phyloP scores from a whole-genome alignment of 495 filamentous ascomycete species.

The Talaromyces trachyspermus region DNA sequence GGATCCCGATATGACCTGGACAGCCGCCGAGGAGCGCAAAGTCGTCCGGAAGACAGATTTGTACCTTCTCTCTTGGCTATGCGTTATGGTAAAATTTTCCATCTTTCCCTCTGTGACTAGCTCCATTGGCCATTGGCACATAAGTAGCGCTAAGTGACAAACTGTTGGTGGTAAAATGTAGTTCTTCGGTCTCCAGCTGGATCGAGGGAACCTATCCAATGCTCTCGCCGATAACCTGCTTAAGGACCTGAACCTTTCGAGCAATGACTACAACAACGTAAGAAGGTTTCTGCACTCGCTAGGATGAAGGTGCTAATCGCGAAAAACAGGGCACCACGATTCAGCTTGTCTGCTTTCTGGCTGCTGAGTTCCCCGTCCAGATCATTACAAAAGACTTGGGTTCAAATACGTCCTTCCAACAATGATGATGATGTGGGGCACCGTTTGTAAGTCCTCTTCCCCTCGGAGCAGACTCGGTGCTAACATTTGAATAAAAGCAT shows the following conservation, averaged over 20 bases:
- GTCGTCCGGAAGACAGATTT: conserved; percentile 47
- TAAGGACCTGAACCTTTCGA: conserved; percentile 44
- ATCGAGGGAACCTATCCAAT: conserved; percentile 49
- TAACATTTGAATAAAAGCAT: conserved; percentile 11
- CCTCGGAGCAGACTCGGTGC: conserved; percentile 20
- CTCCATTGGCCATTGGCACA: too few species aligned
- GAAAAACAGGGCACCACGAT: conserved; percentile 26
- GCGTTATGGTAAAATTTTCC: conserved; percentile 19
- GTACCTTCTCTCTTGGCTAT: conserved; percentile 43
- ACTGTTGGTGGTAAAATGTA: conserved; percentile 21
- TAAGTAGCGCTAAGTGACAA: conserved; percentile 11
- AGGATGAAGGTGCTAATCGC: conserved; percentile 10
- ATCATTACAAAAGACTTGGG: conserved; percentile 25
- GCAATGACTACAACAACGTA: conserved; percentile 39
- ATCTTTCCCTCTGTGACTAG: not conserved
- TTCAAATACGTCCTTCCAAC: conserved; percentile 16
- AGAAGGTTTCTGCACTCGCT: conserved; percentile 40
- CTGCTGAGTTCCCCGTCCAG: conserved; percentile 28
- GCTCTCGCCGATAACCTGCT: conserved; percentile 50
- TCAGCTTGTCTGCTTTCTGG: conserved; percentile 25
- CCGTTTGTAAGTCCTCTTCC: conserved; percentile 22
- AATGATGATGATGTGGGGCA: conserved; percentile 42
- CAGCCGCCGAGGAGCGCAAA: conserved; percentile 42
- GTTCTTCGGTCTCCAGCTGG: conserved; percentile 53
- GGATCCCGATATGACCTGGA: conserved; percentile 47